phyloP scores from a whole-genome alignment of 371 early-diverging fungal species.

The Capillidium rhysosporum region DNA sequence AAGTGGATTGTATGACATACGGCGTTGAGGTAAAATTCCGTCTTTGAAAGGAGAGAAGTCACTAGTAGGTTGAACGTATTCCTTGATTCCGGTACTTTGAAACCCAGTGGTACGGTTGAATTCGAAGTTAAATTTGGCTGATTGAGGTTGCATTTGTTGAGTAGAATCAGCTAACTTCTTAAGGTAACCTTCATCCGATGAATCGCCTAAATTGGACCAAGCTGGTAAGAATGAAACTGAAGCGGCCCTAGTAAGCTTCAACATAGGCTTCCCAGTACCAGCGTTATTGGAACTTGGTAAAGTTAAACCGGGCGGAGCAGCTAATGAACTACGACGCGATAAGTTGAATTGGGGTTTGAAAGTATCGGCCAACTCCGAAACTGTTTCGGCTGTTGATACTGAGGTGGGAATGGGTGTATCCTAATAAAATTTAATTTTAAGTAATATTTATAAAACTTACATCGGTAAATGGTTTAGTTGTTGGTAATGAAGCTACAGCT shows the following conservation, averaged over 20 bases:
- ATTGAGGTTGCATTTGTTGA: background rate
- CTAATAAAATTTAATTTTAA: too few species aligned
- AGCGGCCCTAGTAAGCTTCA: background rate
- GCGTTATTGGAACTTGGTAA: background rate
- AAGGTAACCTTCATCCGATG: background rate
- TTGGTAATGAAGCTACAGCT: too few species aligned
- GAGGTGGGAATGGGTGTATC: too few species aligned
- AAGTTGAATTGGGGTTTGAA: too few species aligned
- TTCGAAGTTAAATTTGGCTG: background rate
- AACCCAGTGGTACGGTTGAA: background rate
- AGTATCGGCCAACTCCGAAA: too few species aligned
- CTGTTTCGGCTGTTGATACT: too few species aligned
- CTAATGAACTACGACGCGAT: conserved; percentile 1
- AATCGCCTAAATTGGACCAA: background rate
- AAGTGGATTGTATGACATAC: conserved; percentile 3
- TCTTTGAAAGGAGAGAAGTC: background rate
- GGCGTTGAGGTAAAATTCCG: background rate
- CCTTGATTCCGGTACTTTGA: background rate
- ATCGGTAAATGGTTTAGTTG: too few species aligned
- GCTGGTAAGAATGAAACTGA: conserved; percentile 2
- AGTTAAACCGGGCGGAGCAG: conserved; percentile 4
- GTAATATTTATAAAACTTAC: too few species aligned
- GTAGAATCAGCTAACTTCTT: background rate
- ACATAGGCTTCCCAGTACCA: background rate
- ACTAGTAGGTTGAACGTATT: background rate